A percentile compares a stretch with the other conserved stretches of the same genome.
These are phyloP conservation scores for Chlorella sp. DNA, from an alignment of 139 green algal species.

Conservation along the genomic window DNA sequence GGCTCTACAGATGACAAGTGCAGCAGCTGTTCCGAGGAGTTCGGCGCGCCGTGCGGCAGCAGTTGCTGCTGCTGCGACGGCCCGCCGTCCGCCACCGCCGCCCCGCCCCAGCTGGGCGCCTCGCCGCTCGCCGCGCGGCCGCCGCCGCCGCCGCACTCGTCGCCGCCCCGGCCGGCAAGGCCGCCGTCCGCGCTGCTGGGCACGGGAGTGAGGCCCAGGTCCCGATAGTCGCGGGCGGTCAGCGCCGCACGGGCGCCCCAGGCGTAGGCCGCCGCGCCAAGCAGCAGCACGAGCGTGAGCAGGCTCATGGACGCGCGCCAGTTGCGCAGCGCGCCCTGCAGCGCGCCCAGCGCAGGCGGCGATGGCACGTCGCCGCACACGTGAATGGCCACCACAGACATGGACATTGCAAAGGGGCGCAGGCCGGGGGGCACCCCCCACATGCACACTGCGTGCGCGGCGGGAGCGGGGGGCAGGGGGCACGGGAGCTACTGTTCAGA, in stretches of 20 bases:
- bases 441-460: slow-evolving; percentile 79
- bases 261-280: slow-evolving; percentile 1
- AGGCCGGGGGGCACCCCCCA: slow-evolving; percentile 85
- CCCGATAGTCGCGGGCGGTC: slow-evolving; percentile 8
- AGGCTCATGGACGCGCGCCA: slow-evolving; percentile 42
- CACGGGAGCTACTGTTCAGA: not conserved
- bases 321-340: slow-evolving; percentile 65
- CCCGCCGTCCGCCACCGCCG: no score
- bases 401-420: slow-evolving; percentile 75
- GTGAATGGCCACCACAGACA: slow-evolving; percentile 88
- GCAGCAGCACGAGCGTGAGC: slow-evolving; percentile 13
- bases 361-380: slow-evolving; percentile 94
- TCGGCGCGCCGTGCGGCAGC: no score
- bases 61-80: no score
- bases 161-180: not conserved
- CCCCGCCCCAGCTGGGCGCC: no score
- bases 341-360: slow-evolving; percentile 78
- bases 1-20: no score
- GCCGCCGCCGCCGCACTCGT: not conserved
- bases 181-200: not conserved
- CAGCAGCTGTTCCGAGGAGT: no score
- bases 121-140: not conserved
- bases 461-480: slow-evolving; percentile 48
- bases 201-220: not conserved
- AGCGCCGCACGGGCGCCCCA: not conserved